These are phyloP conservation scores for Hemerocallis citrina DNA, from an alignment of 106 monocot species.

Conservation along the genomic window DNA sequence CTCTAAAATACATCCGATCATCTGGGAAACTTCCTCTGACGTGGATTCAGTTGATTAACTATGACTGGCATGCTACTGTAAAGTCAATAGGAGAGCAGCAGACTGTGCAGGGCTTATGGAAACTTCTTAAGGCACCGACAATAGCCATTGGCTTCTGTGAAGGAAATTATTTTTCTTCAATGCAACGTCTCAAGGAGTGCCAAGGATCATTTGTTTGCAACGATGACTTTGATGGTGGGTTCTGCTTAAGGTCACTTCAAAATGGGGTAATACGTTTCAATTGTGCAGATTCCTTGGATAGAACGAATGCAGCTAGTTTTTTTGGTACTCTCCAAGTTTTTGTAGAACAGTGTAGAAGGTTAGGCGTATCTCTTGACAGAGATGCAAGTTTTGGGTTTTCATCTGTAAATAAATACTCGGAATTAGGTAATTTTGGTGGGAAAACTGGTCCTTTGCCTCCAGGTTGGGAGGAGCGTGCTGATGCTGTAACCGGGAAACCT, in stretches of 20 bases:
- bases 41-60: conserved; percentile 83
- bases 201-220: conserved; percentile 49
- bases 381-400: conserved; percentile 51
- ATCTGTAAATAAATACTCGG: conserved; percentile 37
- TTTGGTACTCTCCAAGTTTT: conserved; percentile 97
- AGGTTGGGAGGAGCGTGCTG: conserved; percentile 92
- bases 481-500: conserved; percentile 84
- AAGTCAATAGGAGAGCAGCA: conserved; percentile 79
- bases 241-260: conserved; percentile 71
- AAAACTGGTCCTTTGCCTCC: conserved; percentile 61
- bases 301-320: conserved; percentile 98
- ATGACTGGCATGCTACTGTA: conserved; percentile 97
- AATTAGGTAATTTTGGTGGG: conserved; percentile 31
- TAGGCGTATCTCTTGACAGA: conserved; percentile 70
- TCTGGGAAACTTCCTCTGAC: conserved; percentile 55
- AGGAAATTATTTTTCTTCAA: conserved; percentile 57
- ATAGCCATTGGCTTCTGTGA: conserved; percentile 75
- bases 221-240: conserved; percentile 62
- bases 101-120: conserved; percentile 92
- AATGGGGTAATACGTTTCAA: conserved; percentile 96
- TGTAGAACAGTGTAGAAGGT: conserved; percentile 82
- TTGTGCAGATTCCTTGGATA: conserved; percentile 96
- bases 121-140: conserved; percentile 69
- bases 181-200: conserved; percentile 35
- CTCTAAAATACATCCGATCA: conserved; percentile 47